Percentiles rank a stretch among this genome's conserved stretches.
Evolutionary conservation across 441 rosid species (phyloP).

Genomic region (Mallotus repandus): DNA sequence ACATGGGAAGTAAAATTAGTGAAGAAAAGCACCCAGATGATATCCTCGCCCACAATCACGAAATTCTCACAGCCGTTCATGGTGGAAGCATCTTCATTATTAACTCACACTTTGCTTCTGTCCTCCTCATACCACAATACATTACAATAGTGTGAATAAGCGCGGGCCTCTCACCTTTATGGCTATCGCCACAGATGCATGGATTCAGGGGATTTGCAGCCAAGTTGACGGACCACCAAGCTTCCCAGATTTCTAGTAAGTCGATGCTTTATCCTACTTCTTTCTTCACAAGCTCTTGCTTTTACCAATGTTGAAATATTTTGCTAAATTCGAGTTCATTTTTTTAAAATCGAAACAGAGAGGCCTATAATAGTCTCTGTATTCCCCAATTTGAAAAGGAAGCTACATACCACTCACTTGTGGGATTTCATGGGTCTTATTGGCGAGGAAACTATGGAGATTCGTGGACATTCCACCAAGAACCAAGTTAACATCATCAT

Average conservation of each 20-base stretch:
- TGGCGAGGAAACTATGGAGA: slow-evolving; percentile 49
- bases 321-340: not conserved
- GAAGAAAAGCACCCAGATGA: slow-evolving; percentile 34
- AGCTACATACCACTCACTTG: slow-evolving; percentile 54
- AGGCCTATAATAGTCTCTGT: slow-evolving; percentile 58
- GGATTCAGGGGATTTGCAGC: slow-evolving; percentile 65
- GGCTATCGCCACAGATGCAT: slow-evolving; percentile 48
- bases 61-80: slow-evolving; percentile 47
- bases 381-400: slow-evolving; percentile 49
- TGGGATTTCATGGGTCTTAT: slow-evolving; percentile 64
- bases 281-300: too few species aligned
- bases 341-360: slow-evolving; percentile 38
- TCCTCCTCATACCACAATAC: too few species aligned
- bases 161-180: slow-evolving; percentile 45
- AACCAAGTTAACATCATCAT: slow-evolving; percentile 51
- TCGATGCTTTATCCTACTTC: not conserved
- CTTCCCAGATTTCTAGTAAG: slow-evolving; percentile 48
- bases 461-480: slow-evolving; percentile 52
- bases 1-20: slow-evolving; percentile 42
- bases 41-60: slow-evolving; percentile 35
- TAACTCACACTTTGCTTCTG: not conserved
- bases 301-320: not conserved
- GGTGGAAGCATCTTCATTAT: slow-evolving; percentile 34
- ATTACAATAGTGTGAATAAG: slow-evolving; percentile 37
- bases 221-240: slow-evolving; percentile 44